These are phyloP conservation scores for Candida oleophila DNA, from an alignment of 805 yeast genomes.

Conservation along the genomic window DNA sequence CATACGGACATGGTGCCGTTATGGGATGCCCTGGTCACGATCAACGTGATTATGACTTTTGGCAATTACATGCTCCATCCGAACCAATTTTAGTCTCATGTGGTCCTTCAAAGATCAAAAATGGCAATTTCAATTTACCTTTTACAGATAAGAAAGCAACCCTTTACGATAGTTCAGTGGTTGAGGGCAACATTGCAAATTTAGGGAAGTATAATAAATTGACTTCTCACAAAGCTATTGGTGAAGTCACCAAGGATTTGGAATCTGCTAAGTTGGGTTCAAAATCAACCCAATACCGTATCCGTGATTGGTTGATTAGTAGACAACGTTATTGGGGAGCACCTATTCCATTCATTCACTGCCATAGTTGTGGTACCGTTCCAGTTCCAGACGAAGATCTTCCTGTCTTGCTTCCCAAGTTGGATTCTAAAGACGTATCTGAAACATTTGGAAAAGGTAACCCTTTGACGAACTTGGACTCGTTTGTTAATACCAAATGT, in stretches of 20 bases:
- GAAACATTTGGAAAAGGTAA: slow-evolving; percentile 63
- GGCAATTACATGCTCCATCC: slow-evolving; percentile 61
- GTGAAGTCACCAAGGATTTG: slow-evolving; percentile 44
- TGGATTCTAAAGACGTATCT: slow-evolving; percentile 34
- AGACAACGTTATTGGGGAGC: slow-evolving; percentile 99
- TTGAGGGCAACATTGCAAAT: slow-evolving; percentile 21
- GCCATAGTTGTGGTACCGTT: slow-evolving; percentile 81
- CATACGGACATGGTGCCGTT: slow-evolving; percentile 90
- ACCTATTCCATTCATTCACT: slow-evolving; percentile 93
- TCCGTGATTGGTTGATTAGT: slow-evolving; percentile 93
- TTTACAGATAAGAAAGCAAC: slow-evolving; percentile 49
- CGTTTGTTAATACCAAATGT: slow-evolving; percentile 72
- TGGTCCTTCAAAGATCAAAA: slow-evolving; percentile 27
- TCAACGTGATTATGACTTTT: slow-evolving; percentile 76
- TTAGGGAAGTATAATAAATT: slow-evolving; percentile 50
- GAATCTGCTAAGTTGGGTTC: slow-evolving; percentile 41
- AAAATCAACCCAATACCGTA: slow-evolving; percentile 51
- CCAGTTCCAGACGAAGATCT: slow-evolving; percentile 87
- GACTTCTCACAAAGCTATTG: slow-evolving; percentile 49
- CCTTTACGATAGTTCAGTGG: slow-evolving; percentile 24
- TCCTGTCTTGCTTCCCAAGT: slow-evolving; percentile 76
- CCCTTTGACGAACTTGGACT: slow-evolving; percentile 56
- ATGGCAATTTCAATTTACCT: slow-evolving; percentile 36
- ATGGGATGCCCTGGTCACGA: slow-evolving; percentile 99
- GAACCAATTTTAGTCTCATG: slow-evolving; percentile 43